phyloP scores from a whole-genome alignment of 2,329 filamentous ascomycete genomes.

The Paracorniculantispora psalliotae region DNA sequence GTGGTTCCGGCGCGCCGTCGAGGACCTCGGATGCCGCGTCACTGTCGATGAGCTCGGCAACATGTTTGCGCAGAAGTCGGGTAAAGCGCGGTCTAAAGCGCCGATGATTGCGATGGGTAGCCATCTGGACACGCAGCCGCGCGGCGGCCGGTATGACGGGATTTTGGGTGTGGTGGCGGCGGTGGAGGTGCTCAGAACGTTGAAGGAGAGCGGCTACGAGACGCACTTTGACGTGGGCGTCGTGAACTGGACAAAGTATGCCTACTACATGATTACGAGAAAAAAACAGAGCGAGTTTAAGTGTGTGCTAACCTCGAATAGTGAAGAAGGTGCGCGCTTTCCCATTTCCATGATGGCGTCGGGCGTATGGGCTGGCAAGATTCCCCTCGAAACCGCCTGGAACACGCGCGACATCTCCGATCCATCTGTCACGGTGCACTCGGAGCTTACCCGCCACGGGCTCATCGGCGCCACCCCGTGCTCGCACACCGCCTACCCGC shows the following conservation, averaged over 20 bases:
- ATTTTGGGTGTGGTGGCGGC: slow-evolving; percentile 71
- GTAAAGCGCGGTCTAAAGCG: slow-evolving; percentile 49
- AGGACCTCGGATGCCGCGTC: slow-evolving; percentile 60
- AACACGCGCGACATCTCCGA: slow-evolving; percentile 53
- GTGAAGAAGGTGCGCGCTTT: slow-evolving; percentile 77
- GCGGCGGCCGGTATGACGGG: slow-evolving; percentile 67
- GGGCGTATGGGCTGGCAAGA: slow-evolving; percentile 69
- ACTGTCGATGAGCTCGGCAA: slow-evolving; percentile 77
- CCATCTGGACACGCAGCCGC: slow-evolving; percentile 62
- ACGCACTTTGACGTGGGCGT: slow-evolving; percentile 69
- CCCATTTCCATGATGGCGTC: slow-evolving; percentile 72
- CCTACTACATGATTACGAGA: no score
- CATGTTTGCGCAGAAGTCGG: slow-evolving; percentile 66
- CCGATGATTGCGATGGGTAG: slow-evolving; percentile 64
- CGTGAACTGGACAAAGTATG: slow-evolving; percentile 71
- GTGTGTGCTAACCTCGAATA: slow-evolving; percentile 28
- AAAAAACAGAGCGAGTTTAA: no score
- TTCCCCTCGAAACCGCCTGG: slow-evolving; percentile 58
- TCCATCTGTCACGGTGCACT: slow-evolving; percentile 23
- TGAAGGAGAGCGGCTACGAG: slow-evolving; percentile 59
- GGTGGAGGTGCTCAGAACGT: slow-evolving; percentile 63
- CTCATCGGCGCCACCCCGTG: slow-evolving; percentile 42
- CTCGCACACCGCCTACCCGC: slow-evolving; percentile 35
- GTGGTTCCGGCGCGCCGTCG: slow-evolving; percentile 67
- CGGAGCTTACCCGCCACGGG: slow-evolving; percentile 63